Percentiles rank a stretch among this genome's conserved stretches.
Evolutionary conservation across 345 rosid species (phyloP).

Genomic region (Citrus hindsii): DNA sequence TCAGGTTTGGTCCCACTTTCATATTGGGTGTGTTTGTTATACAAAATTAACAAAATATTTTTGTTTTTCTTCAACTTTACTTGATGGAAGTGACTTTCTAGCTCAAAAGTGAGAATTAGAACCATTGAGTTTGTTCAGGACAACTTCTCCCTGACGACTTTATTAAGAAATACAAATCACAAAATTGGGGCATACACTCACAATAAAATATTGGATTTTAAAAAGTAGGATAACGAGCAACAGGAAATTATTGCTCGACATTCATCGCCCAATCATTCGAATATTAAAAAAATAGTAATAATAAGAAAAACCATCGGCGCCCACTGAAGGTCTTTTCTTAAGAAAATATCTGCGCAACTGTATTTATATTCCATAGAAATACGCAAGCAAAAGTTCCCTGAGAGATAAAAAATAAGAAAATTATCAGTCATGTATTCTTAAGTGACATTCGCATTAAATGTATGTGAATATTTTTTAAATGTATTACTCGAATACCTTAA

Average conservation of each 20-base stretch:
- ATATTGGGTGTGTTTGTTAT: no score
- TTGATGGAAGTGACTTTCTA: neutral
- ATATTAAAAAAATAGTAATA: no score
- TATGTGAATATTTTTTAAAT: rapidly evolving
- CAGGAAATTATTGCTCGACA: neutral
- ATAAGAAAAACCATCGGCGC: no score
- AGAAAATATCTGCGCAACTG: neutral
- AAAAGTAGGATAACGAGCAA: neutral
- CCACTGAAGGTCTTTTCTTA: neutral
- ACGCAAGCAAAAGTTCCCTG: neutral
- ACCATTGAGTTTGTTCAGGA: neutral
- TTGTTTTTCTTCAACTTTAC: no score
- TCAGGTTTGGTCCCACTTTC: neutral
- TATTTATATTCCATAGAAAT: no score
- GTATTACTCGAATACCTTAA: rapidly evolving
- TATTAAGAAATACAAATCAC: neutral
- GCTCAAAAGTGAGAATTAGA: neutral
- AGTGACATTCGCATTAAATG: rapidly evolving
- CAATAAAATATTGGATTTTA: neutral
- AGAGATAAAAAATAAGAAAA: no score
- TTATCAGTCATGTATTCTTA: no score
- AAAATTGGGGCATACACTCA: neutral
- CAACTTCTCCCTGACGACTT: neutral
- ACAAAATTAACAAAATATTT: no score
- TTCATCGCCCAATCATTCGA: neutral